Base-by-base conservation (phyloP, 192 early-diverging fungal species). In the Chytriomyces sp. region DNA sequence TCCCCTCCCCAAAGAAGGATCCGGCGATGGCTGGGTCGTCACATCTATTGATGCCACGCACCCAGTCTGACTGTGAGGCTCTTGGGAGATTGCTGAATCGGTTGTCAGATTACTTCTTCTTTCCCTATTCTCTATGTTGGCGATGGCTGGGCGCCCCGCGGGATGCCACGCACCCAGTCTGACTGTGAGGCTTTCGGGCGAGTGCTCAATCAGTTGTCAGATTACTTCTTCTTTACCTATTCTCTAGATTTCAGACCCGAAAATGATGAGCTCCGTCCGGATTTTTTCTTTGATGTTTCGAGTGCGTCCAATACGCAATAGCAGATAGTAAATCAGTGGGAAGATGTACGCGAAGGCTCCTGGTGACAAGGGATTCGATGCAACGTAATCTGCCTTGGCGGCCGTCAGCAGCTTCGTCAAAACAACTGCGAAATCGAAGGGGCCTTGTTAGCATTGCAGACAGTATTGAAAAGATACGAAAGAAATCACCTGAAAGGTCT, bases 341-440 rank as follows among this genome's bases (percentile, higher is more conserved):
- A 87, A 89, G 5, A 89, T 57, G 45, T 81, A 82, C 6, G 84
- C 16, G 73, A 87, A 87, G 4, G 78, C 71, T 1, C 78, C 61
- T 2, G 83, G 75, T 5, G 66, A 43, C 60, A 86, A 68, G 4
- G 72, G 74, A 9, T 75, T 48, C 1, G 60, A 53, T 5, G 79
- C 73, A 24, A 76, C 67, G 45, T 75, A 60, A 11, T 79, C 78
- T 50, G 45, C n/a, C 47, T 79, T 79, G 7, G 63, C 78, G 44
- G 62, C 26, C 63, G 61, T 67, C 63, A 79, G 57, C 45, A 79
- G 65, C 50, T 79, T 72, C 18, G 71, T 67, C 10, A 74, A 35
- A 8, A 67, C 72, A 11, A 83, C 78, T 67, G 73, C 16, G 47
- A 66, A 35, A 35, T 35, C 28, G 28, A 35, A 35, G 28, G 28